phyloP scores from a whole-genome alignment of 202 grass and related monocot species.

The Hordeum pubiflorum region DNA sequence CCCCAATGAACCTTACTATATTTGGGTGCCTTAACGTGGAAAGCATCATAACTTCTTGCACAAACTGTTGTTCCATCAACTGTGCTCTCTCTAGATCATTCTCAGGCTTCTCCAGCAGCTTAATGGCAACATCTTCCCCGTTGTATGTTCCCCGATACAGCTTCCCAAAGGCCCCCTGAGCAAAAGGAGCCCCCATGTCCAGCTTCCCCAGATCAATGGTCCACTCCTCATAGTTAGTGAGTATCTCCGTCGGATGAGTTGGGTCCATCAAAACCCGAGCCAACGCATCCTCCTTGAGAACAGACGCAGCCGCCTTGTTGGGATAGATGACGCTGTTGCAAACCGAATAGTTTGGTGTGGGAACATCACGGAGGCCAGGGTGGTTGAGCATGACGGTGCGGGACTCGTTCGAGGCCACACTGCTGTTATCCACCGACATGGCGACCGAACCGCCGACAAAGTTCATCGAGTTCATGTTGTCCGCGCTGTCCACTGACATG shows the following conservation, averaged over 20 bases:
- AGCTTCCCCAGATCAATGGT: slow-evolving; percentile 65
- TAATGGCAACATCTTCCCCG: slow-evolving; percentile 69
- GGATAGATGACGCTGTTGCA: slow-evolving; percentile 37
- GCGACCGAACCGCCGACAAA: slow-evolving; percentile 41
- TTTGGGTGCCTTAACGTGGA: slow-evolving; percentile 54
- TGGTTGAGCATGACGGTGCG: slow-evolving; percentile 60
- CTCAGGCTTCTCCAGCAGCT: slow-evolving; percentile 57
- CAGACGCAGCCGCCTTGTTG: background rate
- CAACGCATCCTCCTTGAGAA: slow-evolving; percentile 39
- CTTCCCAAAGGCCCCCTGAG: slow-evolving; percentile 76
- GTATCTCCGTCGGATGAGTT: slow-evolving; percentile 38
- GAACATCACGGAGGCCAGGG: slow-evolving; percentile 41
- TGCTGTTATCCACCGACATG: slow-evolving; percentile 52
- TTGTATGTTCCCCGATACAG: slow-evolving; percentile 58
- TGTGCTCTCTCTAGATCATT: slow-evolving; percentile 54
- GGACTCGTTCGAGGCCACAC: slow-evolving; percentile 52
- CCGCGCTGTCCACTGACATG: slow-evolving; percentile 51
- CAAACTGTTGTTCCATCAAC: slow-evolving; percentile 73
- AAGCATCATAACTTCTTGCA: slow-evolving; percentile 71
- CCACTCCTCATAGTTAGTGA: slow-evolving; percentile 49
- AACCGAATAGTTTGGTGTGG: slow-evolving; percentile 33
- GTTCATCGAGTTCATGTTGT: slow-evolving; percentile 35
- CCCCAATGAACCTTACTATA: slow-evolving; percentile 69
- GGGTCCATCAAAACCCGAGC: slow-evolving; percentile 54
- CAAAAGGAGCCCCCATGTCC: slow-evolving; percentile 50